Conservation (phyloP, 352 stramenopile genomes). For the Globisporangium alternatum region DNA sequence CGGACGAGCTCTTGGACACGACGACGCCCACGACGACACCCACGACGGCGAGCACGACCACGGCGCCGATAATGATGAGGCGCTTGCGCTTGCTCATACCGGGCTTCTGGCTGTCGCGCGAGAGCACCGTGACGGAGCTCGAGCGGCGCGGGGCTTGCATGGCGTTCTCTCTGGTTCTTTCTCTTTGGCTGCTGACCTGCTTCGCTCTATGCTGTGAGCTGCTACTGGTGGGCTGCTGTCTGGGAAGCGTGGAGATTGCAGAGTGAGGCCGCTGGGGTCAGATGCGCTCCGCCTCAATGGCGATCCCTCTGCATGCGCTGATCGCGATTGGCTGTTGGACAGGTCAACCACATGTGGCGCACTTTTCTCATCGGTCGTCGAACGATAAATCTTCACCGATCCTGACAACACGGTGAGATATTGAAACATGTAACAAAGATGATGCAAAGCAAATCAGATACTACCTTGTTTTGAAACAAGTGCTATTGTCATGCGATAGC, state of each 20-base stretch:
- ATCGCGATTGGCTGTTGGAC: background rate
- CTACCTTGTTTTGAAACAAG: background rate
- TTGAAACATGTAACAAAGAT: background rate
- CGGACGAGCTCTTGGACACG: conserved; percentile 35
- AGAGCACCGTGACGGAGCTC: conserved; percentile 15
- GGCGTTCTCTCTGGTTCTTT: background rate
- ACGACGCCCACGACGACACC: conserved; percentile 41
- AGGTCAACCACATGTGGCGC: background rate
- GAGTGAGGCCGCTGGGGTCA: background rate
- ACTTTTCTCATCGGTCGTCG: background rate
- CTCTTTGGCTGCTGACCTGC: background rate
- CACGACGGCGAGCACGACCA: conserved; percentile 39
- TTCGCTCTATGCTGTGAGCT: background rate
- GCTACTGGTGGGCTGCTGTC: background rate
- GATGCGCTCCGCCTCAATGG: background rate
- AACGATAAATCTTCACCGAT: background rate
- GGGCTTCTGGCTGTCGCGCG: conserved; percentile 10
- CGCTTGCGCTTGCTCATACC: conserved; percentile 22
- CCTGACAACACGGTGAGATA: background rate
- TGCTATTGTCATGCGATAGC: background rate
- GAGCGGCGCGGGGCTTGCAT: conserved; percentile 3
- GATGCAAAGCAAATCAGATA: too few species aligned
- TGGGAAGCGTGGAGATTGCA: background rate
- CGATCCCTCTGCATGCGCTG: background rate
- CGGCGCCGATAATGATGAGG: conserved; percentile 34